Evolutionary conservation across 306 rosid species (phyloP).

Genomic region (Cicer judaicum): DNA sequence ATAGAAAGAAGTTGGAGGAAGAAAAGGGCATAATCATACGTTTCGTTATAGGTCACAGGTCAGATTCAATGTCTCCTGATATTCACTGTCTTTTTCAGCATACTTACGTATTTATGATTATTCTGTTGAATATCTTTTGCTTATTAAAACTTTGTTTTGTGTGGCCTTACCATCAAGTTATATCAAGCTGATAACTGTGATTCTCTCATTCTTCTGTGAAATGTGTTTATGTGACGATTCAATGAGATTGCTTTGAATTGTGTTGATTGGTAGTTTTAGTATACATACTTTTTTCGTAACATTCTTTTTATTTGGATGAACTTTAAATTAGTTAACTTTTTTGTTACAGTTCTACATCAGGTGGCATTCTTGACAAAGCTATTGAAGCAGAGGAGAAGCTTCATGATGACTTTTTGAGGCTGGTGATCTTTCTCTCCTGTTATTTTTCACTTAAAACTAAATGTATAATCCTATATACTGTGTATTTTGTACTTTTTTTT

Average conservation of each 20-base stretch:
- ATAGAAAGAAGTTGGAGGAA: conserved; percentile 82
- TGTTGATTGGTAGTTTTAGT: conserved; percentile 30
- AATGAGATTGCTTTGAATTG: conserved; percentile 35
- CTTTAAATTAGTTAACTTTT: conserved; percentile 25
- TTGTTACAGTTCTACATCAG: conserved; percentile 65
- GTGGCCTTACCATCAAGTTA: conserved; percentile 16
- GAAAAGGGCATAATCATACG: conserved; percentile 87
- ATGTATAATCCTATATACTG: conserved; percentile 20
- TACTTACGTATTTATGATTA: conserved; percentile 34
- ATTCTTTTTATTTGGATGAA: conserved; percentile 1
- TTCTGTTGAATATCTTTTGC: conserved; percentile 3
- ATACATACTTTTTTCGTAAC: conserved; percentile 9
- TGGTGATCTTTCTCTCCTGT: conserved; percentile 61
- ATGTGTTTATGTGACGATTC: conserved; percentile 26
- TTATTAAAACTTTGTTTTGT: conserved; percentile 10
- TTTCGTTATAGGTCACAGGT: conserved; percentile 93
- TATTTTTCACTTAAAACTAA: conserved; percentile 28
- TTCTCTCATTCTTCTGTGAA: conserved; percentile 34
- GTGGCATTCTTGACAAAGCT: conserved; percentile 84
- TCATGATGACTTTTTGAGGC: conserved; percentile 80
- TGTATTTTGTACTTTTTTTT: conserved; percentile 16
- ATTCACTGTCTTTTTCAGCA: conserved; percentile 9
- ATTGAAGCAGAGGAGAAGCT: conserved; percentile 78
- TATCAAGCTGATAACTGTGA: conserved; percentile 19
- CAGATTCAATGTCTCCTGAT: conserved; percentile 43